Base-by-base conservation (phyloP, 305 asterid genomes). In the Fraxinus velutina region DNA sequence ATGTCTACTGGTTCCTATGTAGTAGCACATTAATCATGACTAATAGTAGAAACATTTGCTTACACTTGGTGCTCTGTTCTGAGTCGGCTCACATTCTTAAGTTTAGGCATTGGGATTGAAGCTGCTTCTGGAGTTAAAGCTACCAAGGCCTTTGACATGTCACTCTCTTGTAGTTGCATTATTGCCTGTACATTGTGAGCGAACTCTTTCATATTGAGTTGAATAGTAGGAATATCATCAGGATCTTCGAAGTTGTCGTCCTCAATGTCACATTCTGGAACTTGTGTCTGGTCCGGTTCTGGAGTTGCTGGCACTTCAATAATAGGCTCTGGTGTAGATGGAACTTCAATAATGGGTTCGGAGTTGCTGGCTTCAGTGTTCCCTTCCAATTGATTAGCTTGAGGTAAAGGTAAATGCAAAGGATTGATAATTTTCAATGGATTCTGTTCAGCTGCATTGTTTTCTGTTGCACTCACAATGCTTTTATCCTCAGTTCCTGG, bases 31-130 rank as follows among this genome's bases (percentile, higher is more conserved):
- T 73, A 60, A 72, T 71, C 42, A 74, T 47, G 75, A 36, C 47
- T 64, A 79, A 78, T 36, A 55, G 78, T 74, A 44, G 78, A 62
- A 82, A 80, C 37, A 34, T 83, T 55, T 79, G 91, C 99, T 93
- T 91, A 96, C 99, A 96, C 99, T 76, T 87, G 92, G 88, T 96
- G 99, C 86, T 96, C 99, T 86, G 99, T 96, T 89, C 99, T 92
- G 87, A 96, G 97, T 55, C 93, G 91, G 91, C 92, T 94, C 85
- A 90, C 88, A 78, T 93, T 90, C 85, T 96, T 96, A 64, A 96
- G 99, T 90, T 92, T 96, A 77, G 98, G 97, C 82, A 86, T 87
- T 78, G 98, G 98, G 81, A 96, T 88, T 73, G 99, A 96, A 76
- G 99, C 98, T 84, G 96, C 97, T 84, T 89, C 93, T 81, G 93